Base-by-base conservation (phyloP, 352 stramenopile genomes). In the Phytophthora meadii region DNA sequence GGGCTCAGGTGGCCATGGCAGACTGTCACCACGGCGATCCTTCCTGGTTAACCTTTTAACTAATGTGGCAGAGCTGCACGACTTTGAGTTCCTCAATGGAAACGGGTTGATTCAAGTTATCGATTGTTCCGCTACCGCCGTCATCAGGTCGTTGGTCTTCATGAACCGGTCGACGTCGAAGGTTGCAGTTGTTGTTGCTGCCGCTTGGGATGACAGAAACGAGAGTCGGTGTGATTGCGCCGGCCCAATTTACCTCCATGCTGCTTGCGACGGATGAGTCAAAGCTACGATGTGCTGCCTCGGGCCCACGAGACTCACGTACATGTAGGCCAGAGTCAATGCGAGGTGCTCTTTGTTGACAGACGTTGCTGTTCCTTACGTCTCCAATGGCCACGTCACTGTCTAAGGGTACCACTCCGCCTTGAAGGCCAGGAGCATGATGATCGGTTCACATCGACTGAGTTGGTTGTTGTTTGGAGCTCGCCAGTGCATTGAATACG, bases 221-320 rank as follows among this genome's bases (percentile, higher is more conserved):
- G 40, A 68, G 60, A 68, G 60, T 68, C 60, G 17, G 60, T 63
- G 44, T 68, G 59, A 61, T 66, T 64, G 56, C 56, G 56, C 25
- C 55, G 55, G 28, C 14, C 32, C 10, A 63, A 22, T 53, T 30
- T 54, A 39, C 40, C 22, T 22, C 14, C 50, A 28, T 60, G 40
- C 39, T 54, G 10, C 32, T 52, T 36, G 36, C 54, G 47, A 37
- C 39, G 40, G 62, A 66, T 66, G 41, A 61, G 62, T 70, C 41
- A 61, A 67, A 41, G 62, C 55, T 54, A 41, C 32, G 54, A 66
- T 61, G 22, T 61, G 62, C 41, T 50, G 28, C 32, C 30, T 37
- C 27, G 41, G 41, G 39, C 8, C 30, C 27, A 30, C 2, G 27
- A 30, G 27, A 30, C 3, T 34, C 28, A 34, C 25, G 42, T 39